Percentiles rank a stretch among this genome's conserved stretches.
Evolutionary conservation across 176 grass and related monocot genomes (phyloP).

Genomic region (sorghum (Sorghum bicolor)): Sorghum_bicolor_NCBIv3 NC_012878.2:51666001-51666500

Average conservation of each 20-base stretch:
- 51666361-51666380: not conserved
- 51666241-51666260: not conserved
- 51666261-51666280: not conserved
- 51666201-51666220: not conserved
- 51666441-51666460: too few relatives aligned
- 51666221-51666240: too few relatives aligned
- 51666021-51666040: not conserved
- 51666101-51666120: not conserved
- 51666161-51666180: not conserved
- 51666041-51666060: constrained; percentile 3
- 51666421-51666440: too few relatives aligned
- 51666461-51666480: too few relatives aligned
- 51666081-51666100: constrained; percentile 19
- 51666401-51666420: too few relatives aligned
- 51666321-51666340: not conserved
- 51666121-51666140: not conserved
- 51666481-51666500: not conserved
- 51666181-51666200: too few relatives aligned
- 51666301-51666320: not conserved
- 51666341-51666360: not conserved
- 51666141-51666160: constrained; percentile 17
- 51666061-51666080: constrained; percentile 34
- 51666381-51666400: not conserved
- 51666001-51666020: not conserved
- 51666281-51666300: not conserved